Evolutionary conservation across 192 early-diverging fungal species (phyloP), one percentile per base, ranked within the genome.

Genomic region (Geranomyces michiganensis): DNA sequence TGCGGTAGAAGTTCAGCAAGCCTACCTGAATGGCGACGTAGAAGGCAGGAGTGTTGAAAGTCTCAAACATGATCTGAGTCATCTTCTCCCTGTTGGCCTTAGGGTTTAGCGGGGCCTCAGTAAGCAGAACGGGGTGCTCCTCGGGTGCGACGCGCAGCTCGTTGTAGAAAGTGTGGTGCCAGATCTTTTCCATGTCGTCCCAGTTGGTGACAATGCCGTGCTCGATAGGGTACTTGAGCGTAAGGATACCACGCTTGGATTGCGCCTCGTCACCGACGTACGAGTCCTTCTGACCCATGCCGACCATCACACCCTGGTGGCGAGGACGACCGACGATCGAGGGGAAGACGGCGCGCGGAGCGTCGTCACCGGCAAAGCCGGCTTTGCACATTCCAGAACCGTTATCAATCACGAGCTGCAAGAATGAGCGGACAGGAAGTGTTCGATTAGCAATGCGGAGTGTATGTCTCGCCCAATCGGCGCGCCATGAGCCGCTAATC

Each of bases 61-160:
- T 93, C 87, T 97, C 97, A 75, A 97, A 99, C 95, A 97, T 97
- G 79, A 99, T 96, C 85, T 99, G 94, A 71, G 92, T 93, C 95
- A 97, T 98, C 90, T 96, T 96, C 80, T 97, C 96, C 78, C 97
- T 93, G 89, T 99, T 98, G 75, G 88, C 89, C 88, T 96, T 96
- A 78, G 95, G 94, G 90, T 99, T 98, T 72, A 96, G 88, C 29
- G 95, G 94, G 63, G 96, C 93, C 83, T 99, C 96, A 61, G 95
- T 98, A 62, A 97, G 87, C 71, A 97, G 85, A n/a, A 97, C 92
- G 43, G 95, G 94, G 87, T 97, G 95, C 83, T 96, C 93, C 81
- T 99, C 96, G 68, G 96, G 95, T 48, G 94, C 95, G 67, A 96
- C 93, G 84, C 94, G 95, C 74, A 99, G 88, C 83, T 97, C 94